A percentile compares a stretch with the other conserved stretches of the same genome.
Conservation (phyloP, 2,329 filamentous ascomycete species). For the Colletotrichum sublineola region DNA sequence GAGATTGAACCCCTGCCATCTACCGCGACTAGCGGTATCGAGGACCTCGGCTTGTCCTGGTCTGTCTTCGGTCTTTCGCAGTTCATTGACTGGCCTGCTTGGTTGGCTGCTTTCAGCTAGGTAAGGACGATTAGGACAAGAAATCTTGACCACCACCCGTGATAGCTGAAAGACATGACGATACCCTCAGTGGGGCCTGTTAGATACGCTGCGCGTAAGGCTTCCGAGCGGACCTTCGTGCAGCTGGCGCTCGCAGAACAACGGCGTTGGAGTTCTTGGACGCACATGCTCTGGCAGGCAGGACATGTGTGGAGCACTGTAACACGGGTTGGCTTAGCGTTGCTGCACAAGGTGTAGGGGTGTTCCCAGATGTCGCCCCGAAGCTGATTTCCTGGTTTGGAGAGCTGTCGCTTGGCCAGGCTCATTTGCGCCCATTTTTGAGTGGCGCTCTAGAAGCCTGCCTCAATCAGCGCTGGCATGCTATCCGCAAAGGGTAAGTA, state of each 20-base stretch:
- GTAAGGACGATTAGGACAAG: conserved; percentile 9
- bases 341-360: conserved; percentile 35
- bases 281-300: conserved; percentile 8
- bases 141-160: conserved; percentile 6
- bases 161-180: background rate
- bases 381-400: conserved; percentile 43
- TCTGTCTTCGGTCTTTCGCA: conserved; percentile 22
- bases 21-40: conserved; percentile 36
- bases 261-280: conserved; percentile 21
- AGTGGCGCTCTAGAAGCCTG: conserved; percentile 38
- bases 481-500: conserved; percentile 31
- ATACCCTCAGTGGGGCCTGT: conserved; percentile 17
- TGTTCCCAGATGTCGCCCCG: conserved; percentile 27
- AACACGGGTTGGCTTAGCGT: conserved; percentile 21
- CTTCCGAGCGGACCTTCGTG: conserved; percentile 33
- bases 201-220: conserved; percentile 32
- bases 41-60: conserved; percentile 36
- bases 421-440: conserved; percentile 38
- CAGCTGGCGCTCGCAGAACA: conserved; percentile 30
- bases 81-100: conserved; percentile 18
- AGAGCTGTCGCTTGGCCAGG: conserved; percentile 28
- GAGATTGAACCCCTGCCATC: conserved; percentile 21
- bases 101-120: conserved; percentile 33
- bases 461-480: conserved; percentile 42
- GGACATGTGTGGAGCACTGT: conserved; percentile 23